Percentiles rank a stretch among this genome's conserved stretches.
Evolutionary conservation across 345 rosid genomes (phyloP).

Genomic region (Tarenaya hassleriana): DNA sequence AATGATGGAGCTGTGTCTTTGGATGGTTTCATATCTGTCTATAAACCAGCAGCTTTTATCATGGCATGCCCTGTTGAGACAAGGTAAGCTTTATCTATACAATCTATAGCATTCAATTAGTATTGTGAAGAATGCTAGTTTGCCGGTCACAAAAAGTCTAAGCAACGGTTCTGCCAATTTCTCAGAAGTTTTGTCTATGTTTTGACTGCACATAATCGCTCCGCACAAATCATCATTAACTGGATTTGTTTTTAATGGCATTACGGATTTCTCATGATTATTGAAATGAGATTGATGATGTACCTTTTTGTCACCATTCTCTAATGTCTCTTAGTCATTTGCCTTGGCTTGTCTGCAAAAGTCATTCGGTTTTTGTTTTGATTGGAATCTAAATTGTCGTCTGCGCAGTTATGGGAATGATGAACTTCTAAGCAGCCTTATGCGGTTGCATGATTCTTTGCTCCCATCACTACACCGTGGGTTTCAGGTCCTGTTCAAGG

Average conservation of each 20-base stretch:
- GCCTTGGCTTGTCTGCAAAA: background rate
- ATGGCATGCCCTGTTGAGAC: slow-evolving; percentile 64
- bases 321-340: too few relatives aligned
- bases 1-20: slow-evolving; percentile 89
- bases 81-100: slow-evolving; percentile 42
- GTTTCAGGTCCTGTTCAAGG: slow-evolving; percentile 39
- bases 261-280: slow-evolving; percentile 15
- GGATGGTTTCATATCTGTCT: slow-evolving; percentile 68
- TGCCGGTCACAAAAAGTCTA: background rate
- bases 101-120: slow-evolving; percentile 12
- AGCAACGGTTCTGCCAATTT: slow-evolving; percentile 2
- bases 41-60: slow-evolving; percentile 58
- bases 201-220: background rate
- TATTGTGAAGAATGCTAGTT: slow-evolving; percentile 5
- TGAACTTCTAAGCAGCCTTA: slow-evolving; percentile 60
- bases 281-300: background rate
- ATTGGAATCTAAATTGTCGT: slow-evolving; percentile 17
- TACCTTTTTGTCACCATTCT: background rate
- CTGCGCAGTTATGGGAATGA: slow-evolving; percentile 71
- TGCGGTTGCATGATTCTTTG: slow-evolving; percentile 72
- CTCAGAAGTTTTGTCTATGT: slow-evolving; percentile 1
- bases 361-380: slow-evolving; percentile 6
- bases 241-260: slow-evolving; percentile 3
- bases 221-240: background rate
- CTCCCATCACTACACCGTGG: slow-evolving; percentile 73